These are phyloP conservation scores for Begonia fuchsioides DNA, from an alignment of 306 rosid genomes.

Conservation along the genomic window DNA sequence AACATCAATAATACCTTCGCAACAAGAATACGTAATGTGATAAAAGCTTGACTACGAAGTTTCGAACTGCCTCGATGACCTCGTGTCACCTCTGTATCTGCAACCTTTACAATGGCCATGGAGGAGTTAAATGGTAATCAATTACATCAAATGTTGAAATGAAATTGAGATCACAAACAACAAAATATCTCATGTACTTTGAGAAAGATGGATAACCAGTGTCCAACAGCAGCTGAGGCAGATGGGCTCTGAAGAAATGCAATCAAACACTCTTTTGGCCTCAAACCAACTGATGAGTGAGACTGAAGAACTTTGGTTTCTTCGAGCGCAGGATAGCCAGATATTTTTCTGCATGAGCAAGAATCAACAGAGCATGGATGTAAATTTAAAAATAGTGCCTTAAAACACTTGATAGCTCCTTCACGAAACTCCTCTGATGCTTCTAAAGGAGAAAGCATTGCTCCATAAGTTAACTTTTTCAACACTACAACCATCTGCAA, in stretches of 20 bases:
- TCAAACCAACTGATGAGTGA: conserved; percentile 25
- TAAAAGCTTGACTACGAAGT: conserved; percentile 67
- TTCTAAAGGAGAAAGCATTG: conserved; percentile 66
- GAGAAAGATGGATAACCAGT: conserved; percentile 92
- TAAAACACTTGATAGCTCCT: conserved; percentile 73
- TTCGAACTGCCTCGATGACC: conserved; percentile 82
- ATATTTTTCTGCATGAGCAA: conserved; percentile 46
- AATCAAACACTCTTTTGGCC: conserved; percentile 60
- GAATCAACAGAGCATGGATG: conserved; percentile 39
- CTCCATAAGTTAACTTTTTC: conserved; percentile 85
- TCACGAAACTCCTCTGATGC: conserved; percentile 98
- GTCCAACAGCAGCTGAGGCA: conserved; percentile 87
- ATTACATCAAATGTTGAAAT: not conserved
- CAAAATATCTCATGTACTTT: conserved; percentile 33
- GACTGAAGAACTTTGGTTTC: conserved; percentile 21
- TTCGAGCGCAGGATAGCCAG: conserved; percentile 42
- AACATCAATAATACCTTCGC: conserved; percentile 48
- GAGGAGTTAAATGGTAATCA: conserved; percentile 8
- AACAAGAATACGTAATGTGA: conserved; percentile 58
- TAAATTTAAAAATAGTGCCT: conserved; percentile 50
- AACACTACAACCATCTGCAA: conserved; percentile 82
- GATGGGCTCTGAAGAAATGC: conserved; percentile 54
- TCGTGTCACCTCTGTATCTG: conserved; percentile 71
- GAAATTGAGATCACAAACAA: conserved; percentile 6
- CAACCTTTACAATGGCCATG: conserved; percentile 47